Evolutionary conservation across 1,284 basidiomycete species (phyloP), one percentile per base, ranked within the genome.

Genomic region (Schizophyllum amplum): DNA sequence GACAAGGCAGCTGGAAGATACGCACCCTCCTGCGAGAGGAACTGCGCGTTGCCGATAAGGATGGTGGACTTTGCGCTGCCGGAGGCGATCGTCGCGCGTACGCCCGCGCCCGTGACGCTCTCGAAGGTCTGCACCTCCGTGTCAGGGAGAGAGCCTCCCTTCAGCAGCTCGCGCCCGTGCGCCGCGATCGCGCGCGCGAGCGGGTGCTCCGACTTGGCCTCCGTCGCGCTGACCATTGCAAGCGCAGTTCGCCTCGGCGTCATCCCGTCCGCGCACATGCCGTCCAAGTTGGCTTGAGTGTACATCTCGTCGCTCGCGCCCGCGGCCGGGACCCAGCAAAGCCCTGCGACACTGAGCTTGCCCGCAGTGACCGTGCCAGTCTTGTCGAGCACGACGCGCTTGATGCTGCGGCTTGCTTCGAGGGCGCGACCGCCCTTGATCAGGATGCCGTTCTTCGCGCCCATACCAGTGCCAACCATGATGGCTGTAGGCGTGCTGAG

Each of bases 401-500:
- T 83, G 65, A 99, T 87, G 54, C 79, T 79, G 64, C 84, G 86
- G 68, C 92, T 94, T 2, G 93, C 93, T 69, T 99, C 97, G 48
- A 99, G 77, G 1, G 97, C 94, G 21, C 89, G 80, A 2, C 95
- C 97, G 50, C 97, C 95, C 69, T 99, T 99, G 83, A 99, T 98
- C 52, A 99, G 75, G 61, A 99, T 99, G 0, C 97, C 97, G 67
- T 98, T 94, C 75, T 91, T 82, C 11, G 97, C 97, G 1, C 97
- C 97, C 55, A 99, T 87, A 0, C 97, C 97, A 0, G 97, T 99
- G 25, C 97, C 97, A 47, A 99, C 97, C 97, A 99, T 99, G 71
- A 99, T 95, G 1, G 97, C 97, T 0, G 97, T 99, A 0, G 97
- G 97, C 0, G 97, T 99, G 58, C 91, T 92, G 56, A 99, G 80